Base-by-base conservation (phyloP, 2,329 filamentous ascomycete genomes). In the Ampelomyces quisqualis region DNA sequence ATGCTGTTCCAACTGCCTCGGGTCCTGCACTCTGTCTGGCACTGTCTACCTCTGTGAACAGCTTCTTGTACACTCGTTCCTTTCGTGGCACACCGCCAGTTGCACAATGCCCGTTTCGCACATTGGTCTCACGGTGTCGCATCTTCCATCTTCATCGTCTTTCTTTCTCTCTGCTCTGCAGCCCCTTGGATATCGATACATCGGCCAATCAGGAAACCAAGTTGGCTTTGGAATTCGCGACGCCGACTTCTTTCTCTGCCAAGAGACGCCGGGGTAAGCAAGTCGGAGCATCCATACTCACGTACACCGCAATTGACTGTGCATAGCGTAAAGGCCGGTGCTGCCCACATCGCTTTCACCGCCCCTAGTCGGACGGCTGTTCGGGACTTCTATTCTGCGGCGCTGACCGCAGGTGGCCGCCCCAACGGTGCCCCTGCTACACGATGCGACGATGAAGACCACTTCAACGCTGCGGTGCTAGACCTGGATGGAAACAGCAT, bases 401-500 rank as follows among this genome's bases (percentile, higher is more conserved):
- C 84, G 8, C 70, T 87, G 37, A 82, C 79, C 54, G 84, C 86
- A 31, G 80, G 81, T 34, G 81, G 75, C 13, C 74, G 73, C 45
- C 76, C 80, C 17, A 78, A 81, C 56, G 78, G 78, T 22, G 73
- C 79, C 33, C 79, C 77, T 55, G 73, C 73, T 55, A 58, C 71
- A 60, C 73, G 79, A 41, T 76, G 78, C 60, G 68, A 72, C 13
- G 71, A 77, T 3, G 72, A 73, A 58, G 70, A 78, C 68, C 73
- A 80, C 72, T 76, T 82, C 69, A 83, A 80, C 48, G 80, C 81
- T 33, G 79, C 79, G 5, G 72, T 89, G 27, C 77, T 82, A 45
- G 89, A 95, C 67, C 77, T 88, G 39, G 88, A 95, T 70, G 87
- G 87, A 35, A 94, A 95, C 71, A 86, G 79, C 55, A 82, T 95